A percentile compares a stretch with the other conserved stretches of the same genome.
Evolutionary conservation across 208 protist genomes (phyloP).

Genomic region (Acanthamoeba quina): DNA sequence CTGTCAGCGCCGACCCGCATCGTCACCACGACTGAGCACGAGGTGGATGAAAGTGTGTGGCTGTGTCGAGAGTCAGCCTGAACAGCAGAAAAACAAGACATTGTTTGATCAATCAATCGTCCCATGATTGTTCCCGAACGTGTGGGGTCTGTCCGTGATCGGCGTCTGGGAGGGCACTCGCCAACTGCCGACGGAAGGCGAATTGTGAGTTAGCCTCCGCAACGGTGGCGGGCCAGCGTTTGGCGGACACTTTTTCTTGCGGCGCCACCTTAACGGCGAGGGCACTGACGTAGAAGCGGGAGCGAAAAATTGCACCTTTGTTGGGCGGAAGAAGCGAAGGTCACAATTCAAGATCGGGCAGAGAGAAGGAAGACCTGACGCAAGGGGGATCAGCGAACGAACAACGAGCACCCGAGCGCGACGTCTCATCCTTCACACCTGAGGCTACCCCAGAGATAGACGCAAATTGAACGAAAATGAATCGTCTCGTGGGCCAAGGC

Average conservation of each 20-base stretch:
- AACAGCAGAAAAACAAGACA: too few relatives aligned
- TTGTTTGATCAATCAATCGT: too few relatives aligned
- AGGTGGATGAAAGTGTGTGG: too few relatives aligned
- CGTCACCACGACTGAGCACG: too few relatives aligned
- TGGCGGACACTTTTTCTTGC: neutral
- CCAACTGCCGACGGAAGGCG: too few relatives aligned
- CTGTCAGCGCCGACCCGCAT: too few relatives aligned
- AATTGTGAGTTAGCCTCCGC: too few relatives aligned
- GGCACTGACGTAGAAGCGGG: neutral
- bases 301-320: too few relatives aligned
- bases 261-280: neutral
- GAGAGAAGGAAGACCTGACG: neutral
- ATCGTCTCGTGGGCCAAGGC: constrained; percentile 9
- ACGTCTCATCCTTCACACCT: neutral
- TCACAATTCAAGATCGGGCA: neutral
- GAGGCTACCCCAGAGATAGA: neutral
- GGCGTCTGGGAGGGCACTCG: too few relatives aligned
- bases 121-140: too few relatives aligned
- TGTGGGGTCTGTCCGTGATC: too few relatives aligned
- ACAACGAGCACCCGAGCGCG: neutral
- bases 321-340: neutral
- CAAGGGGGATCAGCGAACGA: neutral
- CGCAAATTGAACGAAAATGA: constrained; percentile 48
- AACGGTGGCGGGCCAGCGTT: neutral
- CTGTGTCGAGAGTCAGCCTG: too few relatives aligned